Conservation (phyloP, 1,139 yeast species). For the Sugiyamaella japonica region DNA sequence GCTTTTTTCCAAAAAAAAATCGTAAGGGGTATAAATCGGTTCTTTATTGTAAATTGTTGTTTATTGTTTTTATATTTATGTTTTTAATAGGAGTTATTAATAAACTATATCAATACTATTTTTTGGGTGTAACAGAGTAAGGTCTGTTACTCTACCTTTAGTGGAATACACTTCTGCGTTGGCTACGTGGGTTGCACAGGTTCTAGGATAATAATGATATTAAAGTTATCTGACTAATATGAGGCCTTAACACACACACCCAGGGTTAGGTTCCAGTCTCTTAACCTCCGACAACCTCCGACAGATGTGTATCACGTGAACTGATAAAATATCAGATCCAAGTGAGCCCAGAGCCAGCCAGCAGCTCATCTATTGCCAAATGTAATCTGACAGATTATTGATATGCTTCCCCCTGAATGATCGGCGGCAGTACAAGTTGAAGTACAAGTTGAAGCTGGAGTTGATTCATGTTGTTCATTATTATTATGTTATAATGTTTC, state of each 20-base stretch:
- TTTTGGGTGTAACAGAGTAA: no score
- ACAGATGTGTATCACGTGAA: not conserved
- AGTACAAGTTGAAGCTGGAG: no score
- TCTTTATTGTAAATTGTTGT: constrained; percentile 11
- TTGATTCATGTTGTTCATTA: no score
- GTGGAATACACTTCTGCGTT: no score
- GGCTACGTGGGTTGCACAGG: no score
- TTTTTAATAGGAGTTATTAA: constrained; percentile 14
- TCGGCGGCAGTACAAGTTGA: not conserved
- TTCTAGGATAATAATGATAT: no score
- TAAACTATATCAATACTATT: constrained; percentile 10
- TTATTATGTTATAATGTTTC: no score
- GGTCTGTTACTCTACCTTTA: no score
- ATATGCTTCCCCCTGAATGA: not conserved
- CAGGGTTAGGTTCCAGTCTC: no score
- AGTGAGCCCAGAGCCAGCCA: not conserved
- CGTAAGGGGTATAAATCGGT: constrained; percentile 5
- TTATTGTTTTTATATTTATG: constrained; percentile 11
- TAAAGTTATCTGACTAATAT: no score
- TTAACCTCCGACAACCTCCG: no score
- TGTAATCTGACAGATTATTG: not conserved
- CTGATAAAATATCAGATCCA: not conserved
- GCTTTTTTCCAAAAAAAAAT: not conserved
- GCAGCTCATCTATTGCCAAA: not conserved
- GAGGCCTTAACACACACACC: no score